Base-by-base conservation (phyloP, 148 eudicot species). In the Nepenthes mirabilis region DNA sequence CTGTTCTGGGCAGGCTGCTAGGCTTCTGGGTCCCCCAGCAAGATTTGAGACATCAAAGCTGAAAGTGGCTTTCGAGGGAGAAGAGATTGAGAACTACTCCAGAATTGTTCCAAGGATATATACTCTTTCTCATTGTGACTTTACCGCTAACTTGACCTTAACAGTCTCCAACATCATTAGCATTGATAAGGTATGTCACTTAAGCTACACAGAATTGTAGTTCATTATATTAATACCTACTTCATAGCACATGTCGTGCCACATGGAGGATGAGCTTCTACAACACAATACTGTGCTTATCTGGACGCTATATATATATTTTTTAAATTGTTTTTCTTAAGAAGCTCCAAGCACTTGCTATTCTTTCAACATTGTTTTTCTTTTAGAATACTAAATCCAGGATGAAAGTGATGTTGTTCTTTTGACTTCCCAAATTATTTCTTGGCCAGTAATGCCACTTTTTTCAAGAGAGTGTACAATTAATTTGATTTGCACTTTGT, bases 81-180 rank as follows among this genome's bases (percentile, higher is more conserved):
- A 82, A 65, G 76, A 90, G 58, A 67, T 59, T 45, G 63, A 81
- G 14, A 62, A 67, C 14, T 74, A 70, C 63, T 52, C 82, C 43
- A 65, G 78, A 62, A 75, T 84, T 23, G 62, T 74, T 60, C 97
- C 97, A 35, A 75, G 97, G 66, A 77, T 77, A 37, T 90, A 90
- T 73, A 84, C 84, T 14, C 88, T 90, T 50, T 90, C 97, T 14
- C 97, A 90, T 55, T 90, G 97, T 43, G 97, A 90, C 70, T 82
- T 90, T 62, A 90, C 97, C 12, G 97, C 95, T 64, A 77, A 90
- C 65, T 68, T 90, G 34, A 86, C 95, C 48, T 65, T 90, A 68
- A 84, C 95, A 64, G 77, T 90, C 65, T 86, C 97, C 58, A 86
- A 76, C 63, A 65, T 75, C 64, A 75, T 90, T 79, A 71, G 60